Evolutionary conservation across 805 yeast species (phyloP), one percentile per base, ranked within the genome.

Genomic region (Torulaspora delbrueckii): DNA sequence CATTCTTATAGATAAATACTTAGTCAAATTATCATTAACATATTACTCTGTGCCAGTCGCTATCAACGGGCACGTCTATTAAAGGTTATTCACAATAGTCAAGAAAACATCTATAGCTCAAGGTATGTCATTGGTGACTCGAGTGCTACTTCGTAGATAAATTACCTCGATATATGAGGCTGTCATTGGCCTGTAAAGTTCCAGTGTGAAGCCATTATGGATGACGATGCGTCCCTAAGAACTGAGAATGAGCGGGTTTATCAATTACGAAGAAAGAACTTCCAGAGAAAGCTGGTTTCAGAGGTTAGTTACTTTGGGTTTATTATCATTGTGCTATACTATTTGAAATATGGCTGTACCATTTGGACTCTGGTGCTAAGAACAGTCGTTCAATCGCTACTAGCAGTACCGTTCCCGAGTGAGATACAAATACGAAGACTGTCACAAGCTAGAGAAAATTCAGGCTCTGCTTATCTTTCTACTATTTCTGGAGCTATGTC

Each of bases 391-490:
- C 78, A 75, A 37, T 59, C 70, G 5, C 53, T 72, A 13, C 43
- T 74, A 24, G 48, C 70, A 1, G 63, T 67, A 19, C 76, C 79
- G 0, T 76, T 74, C 43, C 72, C 74, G 0, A 42, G 60, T n/a
- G 59, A 62, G 16, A n/a, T 37, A 4, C 60, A 55, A 18, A 37
- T 65, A 14, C 56, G 53, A 22, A 47, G 60, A 16, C 45, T 60
- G 3, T 52, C 55, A 4, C 35, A 45, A 4, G 46, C 52, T 8
- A 56, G 47, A n/a, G 47, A 58, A 19, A 50, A 37, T 7, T 22
- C 39, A 6, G 46, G 40, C 28, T 28, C 48, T 1, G 42, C 38
- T 6, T 40, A 40, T 25, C 33, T 49, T 28, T 36, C 50, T 30
- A 36, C 47, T n/a, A 8, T 48, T 10, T 38, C 50, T 5, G 40